phyloP scores from a whole-genome alignment of 192 early-diverging fungal species.

The Oehlia diaphana region DNA sequence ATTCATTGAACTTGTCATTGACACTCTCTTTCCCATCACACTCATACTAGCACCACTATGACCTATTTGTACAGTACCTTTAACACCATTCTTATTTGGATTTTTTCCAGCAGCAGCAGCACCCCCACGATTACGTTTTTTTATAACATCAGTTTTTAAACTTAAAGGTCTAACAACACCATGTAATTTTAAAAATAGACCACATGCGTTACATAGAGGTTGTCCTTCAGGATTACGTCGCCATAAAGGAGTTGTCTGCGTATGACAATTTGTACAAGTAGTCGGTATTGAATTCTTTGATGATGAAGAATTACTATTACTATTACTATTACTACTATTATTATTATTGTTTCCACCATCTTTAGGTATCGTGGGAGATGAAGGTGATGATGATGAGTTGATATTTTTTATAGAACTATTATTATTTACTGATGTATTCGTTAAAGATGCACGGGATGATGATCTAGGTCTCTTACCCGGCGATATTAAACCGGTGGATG shows the following conservation, averaged over 20 bases:
- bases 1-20: background rate
- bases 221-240: conserved; percentile 87
- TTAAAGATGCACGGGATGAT: conserved; percentile 20
- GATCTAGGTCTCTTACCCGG: conserved; percentile 30
- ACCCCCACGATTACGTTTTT: conserved; percentile 78
- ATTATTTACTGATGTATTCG: background rate
- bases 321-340: conserved; percentile 29
- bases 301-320: conserved; percentile 27
- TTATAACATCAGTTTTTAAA: conserved; percentile 88
- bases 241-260: conserved; percentile 94
- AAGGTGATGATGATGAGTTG: conserved; percentile 27
- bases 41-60: conserved; percentile 14
- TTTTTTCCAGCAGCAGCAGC: conserved; percentile 8
- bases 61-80: conserved; percentile 8
- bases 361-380: conserved; percentile 14
- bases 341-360: conserved; percentile 30
- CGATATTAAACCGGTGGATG: background rate
- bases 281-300: conserved; percentile 41
- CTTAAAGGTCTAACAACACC: conserved; percentile 82
- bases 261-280: conserved; percentile 82
- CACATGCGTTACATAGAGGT: conserved; percentile 96
- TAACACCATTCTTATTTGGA: conserved; percentile 6
- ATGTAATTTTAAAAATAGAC: conserved; percentile 94
- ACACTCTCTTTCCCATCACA: conserved; percentile 24
- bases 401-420: conserved; percentile 29